A percentile compares a stretch with the other conserved stretches of the same genome.
Conservation (phyloP, 768 basidiomycete genomes). For the Lentinula aciculospora region DNA sequence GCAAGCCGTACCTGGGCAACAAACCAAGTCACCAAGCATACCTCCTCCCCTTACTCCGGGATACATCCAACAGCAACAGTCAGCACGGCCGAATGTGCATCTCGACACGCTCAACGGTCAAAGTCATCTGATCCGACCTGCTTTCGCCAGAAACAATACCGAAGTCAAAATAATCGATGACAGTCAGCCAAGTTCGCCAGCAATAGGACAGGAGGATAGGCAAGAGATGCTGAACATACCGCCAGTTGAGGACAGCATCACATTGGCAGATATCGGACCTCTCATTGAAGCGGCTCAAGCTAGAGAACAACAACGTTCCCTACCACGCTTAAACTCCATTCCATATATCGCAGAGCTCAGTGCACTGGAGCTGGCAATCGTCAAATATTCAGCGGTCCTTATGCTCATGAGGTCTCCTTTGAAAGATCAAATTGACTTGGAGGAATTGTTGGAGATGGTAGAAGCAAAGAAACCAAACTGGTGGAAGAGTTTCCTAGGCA, state of each 20-base stretch:
- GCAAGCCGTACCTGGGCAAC: constrained; percentile 21
- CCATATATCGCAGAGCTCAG: constrained; percentile 83
- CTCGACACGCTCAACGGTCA: constrained; percentile 25
- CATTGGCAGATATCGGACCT: constrained; percentile 91
- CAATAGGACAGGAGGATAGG: constrained; percentile 40
- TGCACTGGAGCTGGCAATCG: constrained; percentile 79
- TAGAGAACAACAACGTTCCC: constrained; percentile 78
- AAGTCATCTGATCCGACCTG: constrained; percentile 54
- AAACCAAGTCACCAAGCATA: constrained; percentile 22
- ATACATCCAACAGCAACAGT: constrained; percentile 22
- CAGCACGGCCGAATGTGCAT: constrained; percentile 20
- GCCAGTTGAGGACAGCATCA: constrained; percentile 73
- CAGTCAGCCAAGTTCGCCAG: constrained; percentile 65
- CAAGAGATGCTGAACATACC: constrained; percentile 24
- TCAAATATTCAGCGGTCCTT: constrained; percentile 88
- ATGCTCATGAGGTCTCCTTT: constrained; percentile 74
- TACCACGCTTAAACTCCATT: constrained; percentile 71
- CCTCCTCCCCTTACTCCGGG: constrained; percentile 24
- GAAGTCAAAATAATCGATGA: constrained; percentile 90
- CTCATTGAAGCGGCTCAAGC: constrained; percentile 90
- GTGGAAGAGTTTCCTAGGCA: constrained; percentile 90
- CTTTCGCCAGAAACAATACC: constrained; percentile 74
- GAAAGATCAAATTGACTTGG: constrained; percentile 79
- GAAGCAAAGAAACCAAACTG: constrained; percentile 91
- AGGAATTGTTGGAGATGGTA: constrained; percentile 90